These are phyloP conservation scores for Cordyceps cateniannulata DNA, from an alignment of 2,329 filamentous ascomycete genomes.

Conservation along the genomic window DNA sequence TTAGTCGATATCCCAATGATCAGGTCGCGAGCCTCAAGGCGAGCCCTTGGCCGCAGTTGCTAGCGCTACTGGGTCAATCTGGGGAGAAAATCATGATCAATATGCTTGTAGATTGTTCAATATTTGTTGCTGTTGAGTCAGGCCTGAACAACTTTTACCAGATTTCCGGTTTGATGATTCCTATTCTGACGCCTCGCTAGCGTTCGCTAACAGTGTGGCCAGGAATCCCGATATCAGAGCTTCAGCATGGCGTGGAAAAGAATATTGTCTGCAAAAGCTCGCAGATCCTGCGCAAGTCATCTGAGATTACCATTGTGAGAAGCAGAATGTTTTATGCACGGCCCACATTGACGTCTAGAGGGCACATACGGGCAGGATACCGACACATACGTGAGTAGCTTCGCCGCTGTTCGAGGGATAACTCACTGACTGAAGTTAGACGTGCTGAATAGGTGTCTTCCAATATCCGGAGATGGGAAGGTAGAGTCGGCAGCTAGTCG, in stretches of 20 bases:
- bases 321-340: constrained; percentile 82
- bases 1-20: constrained; percentile 58
- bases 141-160: constrained; percentile 66
- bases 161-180: constrained; percentile 56
- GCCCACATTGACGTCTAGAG: constrained; percentile 61
- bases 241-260: constrained; percentile 22
- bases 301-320: constrained; percentile 68
- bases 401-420: no score
- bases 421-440: constrained; percentile 44
- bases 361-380: constrained; percentile 65
- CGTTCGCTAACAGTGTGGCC: background rate
- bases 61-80: constrained; percentile 65
- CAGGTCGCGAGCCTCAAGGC: constrained; percentile 63
- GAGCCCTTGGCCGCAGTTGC: constrained; percentile 67
- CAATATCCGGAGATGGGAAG: background rate
- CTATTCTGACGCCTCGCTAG: background rate
- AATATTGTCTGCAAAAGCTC: background rate
- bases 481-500: background rate
- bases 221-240: constrained; percentile 47
- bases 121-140: constrained; percentile 60
- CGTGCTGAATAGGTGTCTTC: constrained; percentile 65
- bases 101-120: constrained; percentile 67
- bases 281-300: constrained; percentile 26
- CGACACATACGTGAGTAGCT: constrained; percentile 68
- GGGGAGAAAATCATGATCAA: constrained; percentile 74